Percentiles rank a stretch among this genome's conserved stretches.
Evolutionary conservation across 495 filamentous ascomycete species (phyloP).

Genomic region (Rusavskia elegans): DNA sequence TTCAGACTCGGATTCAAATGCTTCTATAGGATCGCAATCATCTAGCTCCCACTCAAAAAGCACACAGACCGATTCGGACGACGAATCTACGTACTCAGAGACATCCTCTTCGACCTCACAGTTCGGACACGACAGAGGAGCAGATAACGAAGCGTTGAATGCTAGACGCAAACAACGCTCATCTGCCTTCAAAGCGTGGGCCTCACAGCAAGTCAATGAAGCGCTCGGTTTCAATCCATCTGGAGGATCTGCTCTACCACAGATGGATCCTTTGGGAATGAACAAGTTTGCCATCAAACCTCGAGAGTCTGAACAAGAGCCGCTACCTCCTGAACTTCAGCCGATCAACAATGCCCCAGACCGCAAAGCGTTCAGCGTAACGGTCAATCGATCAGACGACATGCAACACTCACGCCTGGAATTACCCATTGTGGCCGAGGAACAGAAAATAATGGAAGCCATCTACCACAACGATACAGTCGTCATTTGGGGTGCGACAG

Average conservation of each 20-base stretch:
- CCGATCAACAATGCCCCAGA: conserved; percentile 39
- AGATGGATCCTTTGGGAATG: conserved; percentile 15
- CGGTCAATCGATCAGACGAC: conserved; percentile 50
- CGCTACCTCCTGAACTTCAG: conserved; percentile 57
- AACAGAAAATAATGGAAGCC: conserved; percentile 97
- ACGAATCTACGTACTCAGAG: conserved; percentile 7
- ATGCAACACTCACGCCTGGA: conserved; percentile 66
- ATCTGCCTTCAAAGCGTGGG: conserved; percentile 91
- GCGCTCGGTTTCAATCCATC: conserved; percentile 45
- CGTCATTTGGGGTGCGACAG: conserved; percentile 90
- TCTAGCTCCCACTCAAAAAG: not conserved
- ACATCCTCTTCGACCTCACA: not conserved
- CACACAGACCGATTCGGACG: conserved; percentile 8
- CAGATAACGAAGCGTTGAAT: conserved; percentile 24
- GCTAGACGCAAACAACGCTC: conserved; percentile 24
- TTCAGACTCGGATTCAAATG: conserved; percentile 24
- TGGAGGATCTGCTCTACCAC: conserved; percentile 13
- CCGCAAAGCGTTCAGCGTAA: conserved; percentile 62
- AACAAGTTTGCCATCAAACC: conserved; percentile 34
- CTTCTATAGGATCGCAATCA: not conserved
- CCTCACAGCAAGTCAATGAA: conserved; percentile 68
- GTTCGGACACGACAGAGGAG: conserved; percentile 15
- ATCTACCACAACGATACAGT: conserved; percentile 76
- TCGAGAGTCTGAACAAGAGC: conserved; percentile 52
- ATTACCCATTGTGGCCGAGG: conserved; percentile 81